These are phyloP conservation scores for Physcomitrellopsis africana DNA, from an alignment of 225 moss, liverwort and hornwort genomes.

Conservation along the genomic window DNA sequence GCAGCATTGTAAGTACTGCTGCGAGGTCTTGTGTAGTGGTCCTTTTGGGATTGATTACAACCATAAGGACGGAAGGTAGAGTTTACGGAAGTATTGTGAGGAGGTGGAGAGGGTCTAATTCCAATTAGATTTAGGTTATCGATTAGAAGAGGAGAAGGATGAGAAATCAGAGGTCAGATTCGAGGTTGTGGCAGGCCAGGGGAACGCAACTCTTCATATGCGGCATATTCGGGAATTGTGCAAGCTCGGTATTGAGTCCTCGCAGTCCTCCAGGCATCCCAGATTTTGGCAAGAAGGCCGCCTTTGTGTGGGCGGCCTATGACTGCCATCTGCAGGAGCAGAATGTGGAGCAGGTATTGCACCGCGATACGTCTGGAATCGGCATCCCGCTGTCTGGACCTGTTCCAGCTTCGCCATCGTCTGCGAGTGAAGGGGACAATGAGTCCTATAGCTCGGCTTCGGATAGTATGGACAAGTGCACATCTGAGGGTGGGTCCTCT, in stretches of 20 bases:
- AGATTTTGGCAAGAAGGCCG: conserved; percentile 48
- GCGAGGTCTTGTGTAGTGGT: too few relatives aligned
- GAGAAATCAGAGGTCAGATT: conserved; percentile 47
- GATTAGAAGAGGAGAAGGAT: not conserved
- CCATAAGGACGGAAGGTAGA: too few relatives aligned
- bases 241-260: conserved; percentile 43
- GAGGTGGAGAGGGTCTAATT: too few relatives aligned
- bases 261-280: conserved; percentile 42
- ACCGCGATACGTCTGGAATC: conserved; percentile 32
- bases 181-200: conserved; percentile 41
- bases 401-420: conserved; percentile 35
- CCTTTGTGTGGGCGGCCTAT: conserved; percentile 47
- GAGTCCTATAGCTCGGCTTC: conserved; percentile 1
- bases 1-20: too few relatives aligned
- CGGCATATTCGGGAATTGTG: conserved; percentile 45
- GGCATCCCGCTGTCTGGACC: conserved; percentile 27
- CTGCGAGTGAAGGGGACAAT: conserved; percentile 25
- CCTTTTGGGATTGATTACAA: too few relatives aligned
- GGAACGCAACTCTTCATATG: conserved; percentile 45
- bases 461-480: conserved; percentile 33
- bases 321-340: conserved; percentile 37
- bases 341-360: conserved; percentile 6
- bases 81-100: too few relatives aligned
- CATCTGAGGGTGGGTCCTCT: conserved; percentile 42
- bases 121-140: too few relatives aligned